Percentiles rank a stretch among this genome's conserved stretches.
Conservation (phyloP, 345 rosid genomes). For the Gossypium arboreum region DNA sequence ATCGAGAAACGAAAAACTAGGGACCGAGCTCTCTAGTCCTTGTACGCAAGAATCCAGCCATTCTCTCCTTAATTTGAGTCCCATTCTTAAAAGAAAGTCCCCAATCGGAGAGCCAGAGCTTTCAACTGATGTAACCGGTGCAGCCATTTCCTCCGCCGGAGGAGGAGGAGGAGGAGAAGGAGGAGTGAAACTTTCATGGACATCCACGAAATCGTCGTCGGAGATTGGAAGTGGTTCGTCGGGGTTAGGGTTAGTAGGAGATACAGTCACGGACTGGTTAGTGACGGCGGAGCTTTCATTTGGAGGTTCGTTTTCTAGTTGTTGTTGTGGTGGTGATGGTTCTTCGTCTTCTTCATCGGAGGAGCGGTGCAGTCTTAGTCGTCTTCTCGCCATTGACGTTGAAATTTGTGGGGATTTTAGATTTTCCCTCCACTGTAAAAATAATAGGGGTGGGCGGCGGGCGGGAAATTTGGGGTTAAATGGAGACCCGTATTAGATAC, state of each 20-base stretch:
- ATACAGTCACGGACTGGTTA: constrained; percentile 20
- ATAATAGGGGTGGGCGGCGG: neutral
- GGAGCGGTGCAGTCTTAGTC: constrained; percentile 39
- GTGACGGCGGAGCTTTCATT: constrained; percentile 13
- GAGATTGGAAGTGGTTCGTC: constrained; percentile 35
- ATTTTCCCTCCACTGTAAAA: constrained; percentile 26
- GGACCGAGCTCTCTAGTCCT: constrained; percentile 44
- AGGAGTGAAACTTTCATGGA: constrained; percentile 31
- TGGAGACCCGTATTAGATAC: neutral
- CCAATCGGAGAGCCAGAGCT: constrained; percentile 40
- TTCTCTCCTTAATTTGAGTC: constrained; percentile 55
- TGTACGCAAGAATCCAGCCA: constrained; percentile 65
- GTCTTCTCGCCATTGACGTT: constrained; percentile 50
- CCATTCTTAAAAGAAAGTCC: constrained; percentile 46
- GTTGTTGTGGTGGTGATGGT: constrained; percentile 2
- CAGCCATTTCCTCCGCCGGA: constrained; percentile 14
- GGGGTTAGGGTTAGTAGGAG: constrained; percentile 23
- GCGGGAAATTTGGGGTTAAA: neutral
- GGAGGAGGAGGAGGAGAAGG: constrained; percentile 8
- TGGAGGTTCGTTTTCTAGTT: constrained; percentile 7
- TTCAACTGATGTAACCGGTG: constrained; percentile 9
- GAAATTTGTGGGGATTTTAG: neutral
- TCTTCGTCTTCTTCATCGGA: constrained; percentile 48
- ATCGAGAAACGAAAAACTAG: constrained; percentile 37
- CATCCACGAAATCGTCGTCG: constrained; percentile 58